These are phyloP conservation scores for Tetratostichococcus sp. DNA, from an alignment of 139 green algal genomes.

Conservation along the genomic window DNA sequence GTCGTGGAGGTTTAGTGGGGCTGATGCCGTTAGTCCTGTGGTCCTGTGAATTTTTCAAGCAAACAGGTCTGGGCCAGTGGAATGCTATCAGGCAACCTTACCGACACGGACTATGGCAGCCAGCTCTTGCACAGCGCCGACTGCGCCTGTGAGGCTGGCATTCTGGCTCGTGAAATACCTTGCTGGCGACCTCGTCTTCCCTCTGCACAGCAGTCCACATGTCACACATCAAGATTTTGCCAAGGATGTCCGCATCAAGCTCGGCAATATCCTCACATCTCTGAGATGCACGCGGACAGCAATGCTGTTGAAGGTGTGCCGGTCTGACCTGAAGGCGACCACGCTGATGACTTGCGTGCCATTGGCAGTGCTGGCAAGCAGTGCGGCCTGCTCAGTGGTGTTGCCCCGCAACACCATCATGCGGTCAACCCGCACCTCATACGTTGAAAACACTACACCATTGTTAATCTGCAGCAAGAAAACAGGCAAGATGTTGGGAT, in stretches of 20 bases:
- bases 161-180: not conserved
- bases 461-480: conserved; percentile 14
- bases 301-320: not conserved
- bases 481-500: not conserved
- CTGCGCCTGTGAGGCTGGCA: not conserved
- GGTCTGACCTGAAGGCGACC: conserved; percentile 40
- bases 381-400: conserved; percentile 19
- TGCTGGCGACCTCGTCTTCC: not conserved
- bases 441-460: conserved; percentile 34
- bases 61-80: no score
- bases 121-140: not conserved
- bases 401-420: conserved; percentile 25
- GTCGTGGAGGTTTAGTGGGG: no score
- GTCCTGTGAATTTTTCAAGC: no score
- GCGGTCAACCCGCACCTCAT: conserved; percentile 30
- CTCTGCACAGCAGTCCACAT: not conserved
- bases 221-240: not conserved
- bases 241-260: no score
- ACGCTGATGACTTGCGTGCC: conserved; percentile 16
- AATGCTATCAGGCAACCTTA: not conserved
- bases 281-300: no score
- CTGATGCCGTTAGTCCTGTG: no score
- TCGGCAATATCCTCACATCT: no score
- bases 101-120: not conserved
- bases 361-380: conserved; percentile 10